A percentile compares a stretch with the other conserved stretches of the same genome.
Conservation (phyloP, 108 stramenopile species). For the Skeletonema potamos region DNA sequence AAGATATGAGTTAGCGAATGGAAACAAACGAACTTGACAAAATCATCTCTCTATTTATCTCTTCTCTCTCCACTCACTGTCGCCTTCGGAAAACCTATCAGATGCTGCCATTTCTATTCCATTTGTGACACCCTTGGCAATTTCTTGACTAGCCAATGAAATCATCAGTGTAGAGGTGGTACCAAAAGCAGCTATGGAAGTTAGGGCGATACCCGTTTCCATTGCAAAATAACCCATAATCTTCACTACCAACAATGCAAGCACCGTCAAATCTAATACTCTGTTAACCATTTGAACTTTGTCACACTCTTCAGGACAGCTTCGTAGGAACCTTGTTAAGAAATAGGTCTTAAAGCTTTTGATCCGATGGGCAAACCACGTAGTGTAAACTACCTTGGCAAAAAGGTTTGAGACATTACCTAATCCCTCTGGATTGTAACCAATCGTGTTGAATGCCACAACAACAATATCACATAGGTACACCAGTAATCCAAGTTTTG, state of each 20-base stretch:
- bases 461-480: conserved; percentile 23
- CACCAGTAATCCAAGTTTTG: conserved; percentile 12
- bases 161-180: conserved; percentile 18
- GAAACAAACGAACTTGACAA: too few species aligned
- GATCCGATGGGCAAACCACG: conserved; percentile 13
- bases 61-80: neutral
- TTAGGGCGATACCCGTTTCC: conserved; percentile 17
- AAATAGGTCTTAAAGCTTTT: conserved; percentile 14
- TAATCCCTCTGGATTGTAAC: neutral
- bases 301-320: conserved; percentile 24
- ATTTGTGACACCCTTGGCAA: conserved; percentile 23
- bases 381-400: conserved; percentile 20
- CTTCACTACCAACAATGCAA: conserved; percentile 6
- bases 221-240: conserved; percentile 18
- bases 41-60: too few species aligned
- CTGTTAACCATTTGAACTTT: conserved; percentile 46
- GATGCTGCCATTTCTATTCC: conserved; percentile 21
- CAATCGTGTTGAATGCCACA: conserved; percentile 9
- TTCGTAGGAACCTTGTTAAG: neutral
- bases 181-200: conserved; percentile 11
- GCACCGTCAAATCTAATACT: conserved; percentile 18
- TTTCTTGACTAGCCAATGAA: conserved; percentile 22
- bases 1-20: too few species aligned
- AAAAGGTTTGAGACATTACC: conserved; percentile 7
- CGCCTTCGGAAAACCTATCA: conserved; percentile 23